Evolutionary conservation across 192 early-diverging fungal genomes (phyloP).

Genomic region (Funneliformis mosseae): DNA sequence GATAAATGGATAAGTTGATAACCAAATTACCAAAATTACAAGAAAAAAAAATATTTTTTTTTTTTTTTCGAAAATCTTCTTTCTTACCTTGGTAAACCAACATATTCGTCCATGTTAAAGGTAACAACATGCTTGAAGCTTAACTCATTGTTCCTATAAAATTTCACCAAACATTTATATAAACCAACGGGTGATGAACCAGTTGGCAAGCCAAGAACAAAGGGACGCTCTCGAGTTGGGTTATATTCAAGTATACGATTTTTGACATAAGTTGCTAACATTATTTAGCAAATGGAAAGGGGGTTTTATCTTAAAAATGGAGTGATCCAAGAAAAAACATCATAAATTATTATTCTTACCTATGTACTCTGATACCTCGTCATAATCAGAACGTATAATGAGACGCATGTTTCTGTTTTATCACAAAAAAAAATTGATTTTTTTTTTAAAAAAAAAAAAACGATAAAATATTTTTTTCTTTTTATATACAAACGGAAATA

Average conservation of each 20-base stretch:
- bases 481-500: too few relatives aligned
- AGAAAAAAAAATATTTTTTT: background rate
- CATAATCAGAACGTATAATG: conserved; percentile 71
- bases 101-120: conserved; percentile 95
- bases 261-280: conserved; percentile 75
- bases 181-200: conserved; percentile 84
- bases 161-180: conserved; percentile 77
- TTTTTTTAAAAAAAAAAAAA: background rate
- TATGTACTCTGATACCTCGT: conserved; percentile 71
- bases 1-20: background rate
- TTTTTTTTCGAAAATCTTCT: background rate
- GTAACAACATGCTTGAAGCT: conserved; percentile 82
- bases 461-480: too few relatives aligned
- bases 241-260: conserved; percentile 77
- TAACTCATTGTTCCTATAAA: conserved; percentile 66
- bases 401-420: conserved; percentile 61
- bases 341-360: conserved; percentile 42
- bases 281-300: background rate
- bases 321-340: background rate
- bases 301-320: background rate
- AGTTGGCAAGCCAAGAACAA: conserved; percentile 85
- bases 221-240: conserved; percentile 73
- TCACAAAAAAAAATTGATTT: background rate
- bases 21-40: background rate
- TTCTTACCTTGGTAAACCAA: conserved; percentile 69